These are phyloP conservation scores for Acmispon strigosus DNA, from an alignment of 306 rosid species.

Conservation along the genomic window DNA sequence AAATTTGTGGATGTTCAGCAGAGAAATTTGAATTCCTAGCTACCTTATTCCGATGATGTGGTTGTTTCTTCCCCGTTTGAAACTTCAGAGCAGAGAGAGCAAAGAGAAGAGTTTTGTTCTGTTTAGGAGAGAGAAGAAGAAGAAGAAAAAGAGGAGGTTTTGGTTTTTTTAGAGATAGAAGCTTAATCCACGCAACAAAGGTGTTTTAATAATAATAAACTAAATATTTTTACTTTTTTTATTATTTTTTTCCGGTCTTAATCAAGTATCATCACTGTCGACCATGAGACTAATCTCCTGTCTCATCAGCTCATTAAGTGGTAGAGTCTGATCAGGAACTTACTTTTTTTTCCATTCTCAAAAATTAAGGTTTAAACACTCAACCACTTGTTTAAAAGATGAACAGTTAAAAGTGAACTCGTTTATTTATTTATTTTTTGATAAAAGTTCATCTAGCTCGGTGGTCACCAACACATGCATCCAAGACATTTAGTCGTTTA, in stretches of 20 bases:
- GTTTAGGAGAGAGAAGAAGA: neutral
- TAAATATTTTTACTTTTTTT: neutral
- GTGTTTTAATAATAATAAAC: neutral
- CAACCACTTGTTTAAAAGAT: too few species aligned
- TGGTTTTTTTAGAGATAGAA: constrained; percentile 5
- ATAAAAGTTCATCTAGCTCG: neutral
- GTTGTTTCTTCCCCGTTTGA: constrained; percentile 7
- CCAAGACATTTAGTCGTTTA: too few species aligned
- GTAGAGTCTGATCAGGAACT: too few species aligned
- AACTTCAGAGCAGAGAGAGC: constrained; percentile 25
- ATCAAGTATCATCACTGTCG: too few species aligned
- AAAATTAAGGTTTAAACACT: too few species aligned
- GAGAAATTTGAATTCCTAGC: constrained; percentile 8
- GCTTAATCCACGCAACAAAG: constrained; percentile 36
- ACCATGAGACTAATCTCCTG: too few species aligned
- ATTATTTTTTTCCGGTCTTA: too few species aligned
- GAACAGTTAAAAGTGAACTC: too few species aligned
- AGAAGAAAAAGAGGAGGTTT: neutral
- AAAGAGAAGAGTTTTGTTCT: neutral
- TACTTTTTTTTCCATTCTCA: too few species aligned
- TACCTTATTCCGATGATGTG: constrained; percentile 29
- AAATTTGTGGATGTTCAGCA: neutral
- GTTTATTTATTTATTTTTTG: neutral
- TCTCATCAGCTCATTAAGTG: too few species aligned
- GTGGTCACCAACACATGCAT: too few species aligned